Percentiles rank a stretch among this genome's conserved stretches.
phyloP scores from a whole-genome alignment of 192 early-diverging fungal genomes.

The Phlyctochytrium planicorne region DNA sequence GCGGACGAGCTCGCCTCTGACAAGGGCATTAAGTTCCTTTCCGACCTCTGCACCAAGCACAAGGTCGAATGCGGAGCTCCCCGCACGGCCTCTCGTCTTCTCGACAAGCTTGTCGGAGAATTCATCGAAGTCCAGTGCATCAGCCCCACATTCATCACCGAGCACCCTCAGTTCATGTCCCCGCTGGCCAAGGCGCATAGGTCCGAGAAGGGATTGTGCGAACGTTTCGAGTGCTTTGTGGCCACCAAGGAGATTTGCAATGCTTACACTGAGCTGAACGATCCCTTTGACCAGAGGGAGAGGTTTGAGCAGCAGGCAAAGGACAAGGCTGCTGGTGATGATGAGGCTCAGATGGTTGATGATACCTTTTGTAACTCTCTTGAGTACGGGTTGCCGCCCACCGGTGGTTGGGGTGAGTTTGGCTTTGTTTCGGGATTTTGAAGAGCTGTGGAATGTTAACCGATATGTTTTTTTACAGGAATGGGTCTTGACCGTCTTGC shows the following conservation, averaged over 20 bases:
- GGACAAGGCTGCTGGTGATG: conserved; percentile 98
- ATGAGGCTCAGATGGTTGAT: conserved; percentile 97
- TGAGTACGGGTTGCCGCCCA: conserved; percentile 97
- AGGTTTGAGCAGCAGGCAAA: conserved; percentile 95
- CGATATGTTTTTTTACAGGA: conserved; percentile 41
- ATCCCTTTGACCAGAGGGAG: conserved; percentile 98
- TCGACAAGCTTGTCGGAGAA: conserved; percentile 81
- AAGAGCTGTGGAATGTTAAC: not conserved
- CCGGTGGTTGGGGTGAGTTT: conserved; percentile 62
- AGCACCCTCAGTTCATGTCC: conserved; percentile 99
- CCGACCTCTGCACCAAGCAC: conserved; percentile 92
- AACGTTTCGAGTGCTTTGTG: conserved; percentile 98
- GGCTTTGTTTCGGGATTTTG: conserved; percentile 8
- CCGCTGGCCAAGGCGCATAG: conserved; percentile 98
- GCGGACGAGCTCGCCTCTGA: conserved; percentile 77
- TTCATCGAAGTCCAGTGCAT: conserved; percentile 53
- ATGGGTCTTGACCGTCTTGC: conserved; percentile 95
- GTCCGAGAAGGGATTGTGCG: conserved; percentile 83
- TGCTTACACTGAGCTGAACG: conserved; percentile 99
- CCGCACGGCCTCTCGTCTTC: conserved; percentile 85
- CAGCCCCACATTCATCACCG: conserved; percentile 91
- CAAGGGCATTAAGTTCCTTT: conserved; percentile 86
- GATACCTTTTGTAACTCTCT: conserved; percentile 96
- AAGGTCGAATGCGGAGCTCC: conserved; percentile 93
- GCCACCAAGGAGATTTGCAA: conserved; percentile 99